Conservation (phyloP, 2,329 filamentous ascomycete species). For the Beauveria sp. region DNA sequence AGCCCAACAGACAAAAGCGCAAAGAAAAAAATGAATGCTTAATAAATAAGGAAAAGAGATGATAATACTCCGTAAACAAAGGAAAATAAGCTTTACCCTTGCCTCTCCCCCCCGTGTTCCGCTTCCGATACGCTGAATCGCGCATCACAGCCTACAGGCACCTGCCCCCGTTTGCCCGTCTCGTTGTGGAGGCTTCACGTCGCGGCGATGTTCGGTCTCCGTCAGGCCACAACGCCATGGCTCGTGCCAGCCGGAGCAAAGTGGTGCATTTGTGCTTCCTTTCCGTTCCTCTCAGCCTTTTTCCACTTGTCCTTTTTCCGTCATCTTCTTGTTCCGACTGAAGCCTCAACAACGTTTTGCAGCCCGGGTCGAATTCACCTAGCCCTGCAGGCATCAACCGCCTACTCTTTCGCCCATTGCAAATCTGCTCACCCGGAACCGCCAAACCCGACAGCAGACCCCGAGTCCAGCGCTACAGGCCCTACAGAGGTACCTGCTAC, state of each 20-base stretch:
- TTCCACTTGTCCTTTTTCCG: not conserved
- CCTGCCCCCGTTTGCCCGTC: not conserved
- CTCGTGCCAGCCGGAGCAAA: slow-evolving; percentile 2
- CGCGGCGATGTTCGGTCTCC: slow-evolving; percentile 6
- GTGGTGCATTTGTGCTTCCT: not conserved
- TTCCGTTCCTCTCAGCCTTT: not conserved
- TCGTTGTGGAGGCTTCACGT: not conserved
- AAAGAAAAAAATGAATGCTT: not conserved
- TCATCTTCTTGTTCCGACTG: not conserved
- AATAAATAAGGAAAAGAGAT: too few species aligned
- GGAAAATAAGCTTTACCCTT: too few species aligned
- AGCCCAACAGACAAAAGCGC: not conserved
- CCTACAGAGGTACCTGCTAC: too few species aligned
- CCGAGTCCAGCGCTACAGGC: too few species aligned
- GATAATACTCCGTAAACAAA: too few species aligned
- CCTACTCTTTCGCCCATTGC: not conserved
- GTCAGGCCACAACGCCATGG: not conserved
- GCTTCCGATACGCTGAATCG: not conserved
- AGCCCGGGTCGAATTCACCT: too few species aligned
- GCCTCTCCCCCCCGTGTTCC: not conserved
- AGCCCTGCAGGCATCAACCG: too few species aligned
- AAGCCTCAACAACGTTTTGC: not conserved
- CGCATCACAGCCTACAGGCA: not conserved
- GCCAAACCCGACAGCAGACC: not conserved
- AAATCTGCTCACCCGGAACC: not conserved